A percentile compares a stretch with the other conserved stretches of the same genome.
Conservation (phyloP, 306 rosid genomes). For the Begonia fuchsioides region DNA sequence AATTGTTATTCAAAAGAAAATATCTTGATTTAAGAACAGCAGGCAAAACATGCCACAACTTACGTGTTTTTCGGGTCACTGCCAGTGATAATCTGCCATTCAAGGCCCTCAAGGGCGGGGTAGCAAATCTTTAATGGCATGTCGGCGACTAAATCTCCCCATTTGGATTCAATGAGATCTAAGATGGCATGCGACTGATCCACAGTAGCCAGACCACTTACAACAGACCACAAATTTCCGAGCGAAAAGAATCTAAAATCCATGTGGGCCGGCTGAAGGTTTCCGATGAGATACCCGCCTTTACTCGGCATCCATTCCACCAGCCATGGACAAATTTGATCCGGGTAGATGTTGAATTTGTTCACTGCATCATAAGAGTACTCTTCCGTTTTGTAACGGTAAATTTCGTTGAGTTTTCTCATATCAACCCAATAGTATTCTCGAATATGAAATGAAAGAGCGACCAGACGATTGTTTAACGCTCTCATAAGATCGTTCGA, state of each 20-base stretch:
- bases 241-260: conserved; percentile 81
- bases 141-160: conserved; percentile 74
- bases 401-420: conserved; percentile 63
- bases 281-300: conserved; percentile 80
- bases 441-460: conserved; percentile 74
- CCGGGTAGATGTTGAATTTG: conserved; percentile 83
- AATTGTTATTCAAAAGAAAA: too few species aligned
- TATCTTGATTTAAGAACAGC: not conserved
- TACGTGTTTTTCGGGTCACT: conserved; percentile 88
- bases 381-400: conserved; percentile 80
- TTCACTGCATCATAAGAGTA: conserved; percentile 82
- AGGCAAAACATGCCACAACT: conserved; percentile 9
- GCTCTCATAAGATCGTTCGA: conserved; percentile 65
- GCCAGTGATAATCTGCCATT: conserved; percentile 84
- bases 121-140: conserved; percentile 86
- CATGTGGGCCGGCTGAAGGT: conserved; percentile 95
- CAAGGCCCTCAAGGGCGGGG: conserved; percentile 81
- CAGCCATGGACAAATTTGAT: conserved; percentile 71
- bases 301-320: conserved; percentile 77
- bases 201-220: conserved; percentile 43
- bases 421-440: conserved; percentile 80
- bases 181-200: conserved; percentile 67
- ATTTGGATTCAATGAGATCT: conserved; percentile 74
- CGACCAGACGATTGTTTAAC: conserved; percentile 63
- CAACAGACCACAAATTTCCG: conserved; percentile 73